Conservation (phyloP, 352 stramenopile genomes). For the Phytophthora tubulina region DNA sequence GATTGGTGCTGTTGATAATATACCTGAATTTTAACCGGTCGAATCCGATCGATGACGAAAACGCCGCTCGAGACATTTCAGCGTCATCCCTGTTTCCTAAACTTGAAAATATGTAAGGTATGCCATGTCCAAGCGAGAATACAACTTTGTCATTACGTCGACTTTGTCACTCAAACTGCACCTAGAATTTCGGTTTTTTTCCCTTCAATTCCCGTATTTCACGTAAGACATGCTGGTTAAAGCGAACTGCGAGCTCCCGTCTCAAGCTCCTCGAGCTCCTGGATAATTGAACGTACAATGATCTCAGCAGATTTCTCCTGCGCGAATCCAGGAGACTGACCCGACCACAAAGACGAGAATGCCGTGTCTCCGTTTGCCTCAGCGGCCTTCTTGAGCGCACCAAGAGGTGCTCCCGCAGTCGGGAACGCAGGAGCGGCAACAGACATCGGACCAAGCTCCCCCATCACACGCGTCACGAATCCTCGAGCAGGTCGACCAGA, state of each 20-base stretch:
- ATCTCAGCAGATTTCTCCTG: conserved; percentile 33
- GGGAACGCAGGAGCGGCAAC: conserved; percentile 36
- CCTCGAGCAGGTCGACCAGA: conserved; percentile 57
- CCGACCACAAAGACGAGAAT: conserved; percentile 47
- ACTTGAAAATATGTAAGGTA: too few relatives aligned
- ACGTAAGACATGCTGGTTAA: not conserved
- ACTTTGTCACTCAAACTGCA: too few relatives aligned
- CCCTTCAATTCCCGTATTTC: too few relatives aligned
- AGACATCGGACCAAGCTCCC: conserved; percentile 44
- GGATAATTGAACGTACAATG: conserved; percentile 36
- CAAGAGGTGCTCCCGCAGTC: conserved; percentile 28
- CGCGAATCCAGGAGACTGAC: conserved; percentile 34
- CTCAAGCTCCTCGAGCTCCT: conserved; percentile 24
- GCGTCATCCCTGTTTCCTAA: too few relatives aligned
- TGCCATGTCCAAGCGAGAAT: too few relatives aligned
- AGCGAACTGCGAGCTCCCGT: conserved; percentile 2
- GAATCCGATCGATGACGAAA: too few relatives aligned
- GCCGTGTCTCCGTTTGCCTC: conserved; percentile 30
- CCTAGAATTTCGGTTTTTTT: too few relatives aligned
- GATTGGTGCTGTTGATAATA: not conserved
- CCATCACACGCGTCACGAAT: conserved; percentile 51
- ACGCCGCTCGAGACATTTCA: too few relatives aligned
- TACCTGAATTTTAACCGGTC: too few relatives aligned
- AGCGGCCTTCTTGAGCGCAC: conserved; percentile 27
- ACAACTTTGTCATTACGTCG: too few relatives aligned